Evolutionary conservation across 805 yeast species (phyloP), one percentile per base, ranked within the genome.

Genomic region (Hanseniaspora hatyaiensis): DNA sequence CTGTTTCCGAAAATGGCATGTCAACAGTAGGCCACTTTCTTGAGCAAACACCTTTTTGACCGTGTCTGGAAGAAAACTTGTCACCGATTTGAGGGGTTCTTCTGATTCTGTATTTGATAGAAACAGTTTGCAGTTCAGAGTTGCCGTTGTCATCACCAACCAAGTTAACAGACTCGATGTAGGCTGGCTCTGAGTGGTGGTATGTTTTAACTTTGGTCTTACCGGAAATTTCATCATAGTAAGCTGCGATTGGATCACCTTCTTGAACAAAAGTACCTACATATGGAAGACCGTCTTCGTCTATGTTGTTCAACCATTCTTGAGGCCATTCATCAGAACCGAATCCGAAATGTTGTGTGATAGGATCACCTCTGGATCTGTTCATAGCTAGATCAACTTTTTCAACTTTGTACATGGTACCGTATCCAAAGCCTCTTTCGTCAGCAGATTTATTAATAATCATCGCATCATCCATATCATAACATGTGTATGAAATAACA

Each of bases 391-490:
- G 71, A 57, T 92, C 96, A 45, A 92, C 74, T 67, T 85, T 86
- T 64, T 92, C 98, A 26, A 83, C 92, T 67, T 92, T 92, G 68
- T 84, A 87, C 54, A 92, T 94, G 8, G 94, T 84, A 67, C 98
- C 98, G 58, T 92, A 89, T 16, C 94, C 97, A 55, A 92, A 92
- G 0, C 98, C 98, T 65, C 98, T 77, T 68, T 92, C 98, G 59
- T 88, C 94, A 0, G 97, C 96, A 43, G 95, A 83, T 65, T 92
- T 92, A 66, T 92, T 92, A 56, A 92, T 77, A 59, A 92, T 92
- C 97, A 92, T 89, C 62, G 98, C 98, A 66, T 92, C 98, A 69
- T 92, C 98, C 97, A 92, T 92, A 83, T 92, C 98, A 62, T 92
- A 92, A 57, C 98, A 98, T 1, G 98, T 92, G 65, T 92, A 92